phyloP scores from a whole-genome alignment of 306 rosid species.

The Dalbergia cochinchinensis region DNA sequence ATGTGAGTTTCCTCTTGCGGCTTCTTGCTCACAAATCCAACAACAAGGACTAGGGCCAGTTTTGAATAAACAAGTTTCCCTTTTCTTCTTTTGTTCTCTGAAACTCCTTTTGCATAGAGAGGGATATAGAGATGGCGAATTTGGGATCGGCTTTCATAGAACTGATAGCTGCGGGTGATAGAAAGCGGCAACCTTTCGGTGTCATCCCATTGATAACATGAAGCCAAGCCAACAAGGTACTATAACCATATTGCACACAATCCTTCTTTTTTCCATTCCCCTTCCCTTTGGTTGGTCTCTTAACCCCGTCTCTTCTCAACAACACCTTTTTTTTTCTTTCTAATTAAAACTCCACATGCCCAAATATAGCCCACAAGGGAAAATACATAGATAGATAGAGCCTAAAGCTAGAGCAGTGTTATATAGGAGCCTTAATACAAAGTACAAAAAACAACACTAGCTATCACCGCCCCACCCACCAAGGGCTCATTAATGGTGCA shows the following conservation, averaged over 20 bases:
- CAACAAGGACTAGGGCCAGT: conserved; percentile 10
- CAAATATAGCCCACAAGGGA: not conserved
- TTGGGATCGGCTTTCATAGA: conserved; percentile 38
- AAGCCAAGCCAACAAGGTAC: conserved; percentile 26
- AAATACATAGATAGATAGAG: not conserved
- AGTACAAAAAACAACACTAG: too few relatives aligned
- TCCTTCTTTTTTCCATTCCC: not conserved
- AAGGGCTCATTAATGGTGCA: conserved; percentile 31
- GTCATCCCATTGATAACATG: conserved; percentile 34
- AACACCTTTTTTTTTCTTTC: too few relatives aligned
- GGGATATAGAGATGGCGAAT: not conserved
- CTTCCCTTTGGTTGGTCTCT: not conserved
- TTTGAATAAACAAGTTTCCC: conserved; percentile 20
- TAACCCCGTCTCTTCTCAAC: too few relatives aligned
- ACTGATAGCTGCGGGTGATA: conserved; percentile 41
- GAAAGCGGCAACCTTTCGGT: conserved; percentile 40
- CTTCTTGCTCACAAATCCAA: conserved; percentile 23
- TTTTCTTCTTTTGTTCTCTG: conserved; percentile 38
- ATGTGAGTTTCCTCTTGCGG: conserved; percentile 56
- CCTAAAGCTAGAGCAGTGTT: not conserved
- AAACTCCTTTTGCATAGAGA: conserved; percentile 35
- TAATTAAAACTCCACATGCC: not conserved
- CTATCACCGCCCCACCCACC: not conserved
- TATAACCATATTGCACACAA: not conserved
- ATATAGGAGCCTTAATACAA: not conserved